Evolutionary conservation across 805 yeast species (phyloP), one percentile per base, ranked within the genome.

Genomic region (Monosporozyma siamensis): DNA sequence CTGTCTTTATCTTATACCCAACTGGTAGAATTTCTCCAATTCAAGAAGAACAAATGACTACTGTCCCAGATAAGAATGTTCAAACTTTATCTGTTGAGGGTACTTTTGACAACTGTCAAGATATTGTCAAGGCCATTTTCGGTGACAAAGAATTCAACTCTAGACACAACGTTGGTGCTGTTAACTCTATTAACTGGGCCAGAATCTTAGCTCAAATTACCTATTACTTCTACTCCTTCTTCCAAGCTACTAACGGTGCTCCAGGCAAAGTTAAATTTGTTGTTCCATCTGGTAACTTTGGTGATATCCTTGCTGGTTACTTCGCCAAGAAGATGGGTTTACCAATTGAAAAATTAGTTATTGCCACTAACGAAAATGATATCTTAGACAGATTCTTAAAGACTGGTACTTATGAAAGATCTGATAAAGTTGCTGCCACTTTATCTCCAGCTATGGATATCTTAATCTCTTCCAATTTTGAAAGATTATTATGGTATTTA

Each of bases 371-470:
- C 61, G 90, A 86, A 59, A 92, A 92, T 59, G 96, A 92, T 59
- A 92, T 92, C 51, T 75, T 92, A 58, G 86, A 92, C 67, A 80
- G 99, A 66, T 92, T 92, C 71, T 67, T 92, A 66, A 81, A 82
- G 58, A 66, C 88, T 12, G 97, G 96, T 47, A 71, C 75, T 48
- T 92, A 92, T 58, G 88, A 82, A 54, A 89, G 87, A 71, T 67
- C 69, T 26, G 70, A 70, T 42, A 77, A 75, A 44, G 97, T 87
- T 38, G 85, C 82, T 59, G 88, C 90, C 26, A 89, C 97, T 10
- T 69, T 80, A 55, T 86, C 97, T 2, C 99, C 99, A 49, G 99
- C 99, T 36, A 92, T 92, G 99, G 99, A 92, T 65, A 92, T 92
- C 56, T 75, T 87, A 55, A 86, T 92, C 44, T 87, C 97, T 14